Evolutionary conservation across 78 protist species (phyloP).

Genomic region (Speleostelium caveatum): DNA sequence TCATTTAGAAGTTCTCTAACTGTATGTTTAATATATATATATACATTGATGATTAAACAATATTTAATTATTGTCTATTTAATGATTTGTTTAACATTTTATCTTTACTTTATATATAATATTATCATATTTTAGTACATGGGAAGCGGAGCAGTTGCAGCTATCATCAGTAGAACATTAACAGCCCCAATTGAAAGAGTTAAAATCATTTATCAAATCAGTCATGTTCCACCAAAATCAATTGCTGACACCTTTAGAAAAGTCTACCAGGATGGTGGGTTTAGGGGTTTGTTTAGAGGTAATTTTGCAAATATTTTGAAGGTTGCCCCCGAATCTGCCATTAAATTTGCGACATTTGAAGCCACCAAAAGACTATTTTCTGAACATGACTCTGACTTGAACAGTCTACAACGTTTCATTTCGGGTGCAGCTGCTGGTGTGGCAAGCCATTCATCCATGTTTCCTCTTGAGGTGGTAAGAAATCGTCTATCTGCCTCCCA

Average conservation of each 20-base stretch:
- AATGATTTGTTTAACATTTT: too few relatives aligned
- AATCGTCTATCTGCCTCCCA: constrained; percentile 55
- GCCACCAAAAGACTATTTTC: constrained; percentile 68
- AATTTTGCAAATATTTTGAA: constrained; percentile 71
- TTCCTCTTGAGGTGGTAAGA: constrained; percentile 72
- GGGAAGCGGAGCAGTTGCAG: constrained; percentile 56
- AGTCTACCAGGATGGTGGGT: constrained; percentile 59
- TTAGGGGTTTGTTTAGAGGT: constrained; percentile 64
- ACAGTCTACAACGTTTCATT: constrained; percentile 50
- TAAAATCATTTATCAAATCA: constrained; percentile 44
- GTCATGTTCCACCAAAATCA: constrained; percentile 36
- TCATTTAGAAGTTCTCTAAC: background rate
- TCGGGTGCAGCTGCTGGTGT: constrained; percentile 73
- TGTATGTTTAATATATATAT: background rate
- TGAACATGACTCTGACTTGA: constrained; percentile 53
- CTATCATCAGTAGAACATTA: constrained; percentile 36
- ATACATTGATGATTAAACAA: too few relatives aligned
- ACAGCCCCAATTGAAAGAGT: constrained; percentile 75
- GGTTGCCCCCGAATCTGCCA: constrained; percentile 77
- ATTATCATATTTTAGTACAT: too few relatives aligned
- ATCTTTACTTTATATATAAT: too few relatives aligned
- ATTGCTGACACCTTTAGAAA: constrained; percentile 11
- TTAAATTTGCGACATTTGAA: constrained; percentile 74
- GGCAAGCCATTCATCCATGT: constrained; percentile 43
- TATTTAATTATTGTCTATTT: too few relatives aligned